phyloP scores from a whole-genome alignment of 495 filamentous ascomycete species.

The Aspergillus ellipticus region DNA sequence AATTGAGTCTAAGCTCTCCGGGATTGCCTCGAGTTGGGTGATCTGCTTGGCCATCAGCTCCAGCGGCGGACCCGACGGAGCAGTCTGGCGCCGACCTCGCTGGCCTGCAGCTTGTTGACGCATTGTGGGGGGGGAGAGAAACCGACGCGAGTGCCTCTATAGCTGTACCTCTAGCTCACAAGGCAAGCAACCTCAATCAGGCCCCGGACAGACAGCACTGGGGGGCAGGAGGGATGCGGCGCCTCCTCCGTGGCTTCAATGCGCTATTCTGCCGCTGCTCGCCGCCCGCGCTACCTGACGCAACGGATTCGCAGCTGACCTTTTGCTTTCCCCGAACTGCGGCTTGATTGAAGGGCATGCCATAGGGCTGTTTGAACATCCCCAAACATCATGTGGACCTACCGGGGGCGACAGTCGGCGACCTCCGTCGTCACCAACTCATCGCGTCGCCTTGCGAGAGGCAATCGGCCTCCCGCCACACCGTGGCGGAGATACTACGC shows the following conservation, averaged over 20 bases:
- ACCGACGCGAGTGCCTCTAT: not conserved
- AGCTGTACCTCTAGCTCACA: not conserved
- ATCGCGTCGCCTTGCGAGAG: conserved; percentile 16
- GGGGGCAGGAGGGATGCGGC: not conserved
- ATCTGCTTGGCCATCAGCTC: conserved; percentile 28
- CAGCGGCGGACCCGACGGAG: conserved; percentile 36
- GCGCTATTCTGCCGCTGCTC: conserved; percentile 34
- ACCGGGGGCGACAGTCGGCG: conserved; percentile 26
- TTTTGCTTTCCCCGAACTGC: conserved; percentile 1
- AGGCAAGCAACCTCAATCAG: conserved; percentile 4
- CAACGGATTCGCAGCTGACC: conserved; percentile 25
- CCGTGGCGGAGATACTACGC: conserved; percentile 30
- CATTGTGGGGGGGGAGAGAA: conserved; percentile 14
- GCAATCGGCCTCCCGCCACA: conserved; percentile 19
- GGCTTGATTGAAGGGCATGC: no score
- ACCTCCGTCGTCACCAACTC: conserved; percentile 18
- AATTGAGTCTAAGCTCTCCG: conserved; percentile 21
- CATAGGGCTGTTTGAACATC: not conserved
- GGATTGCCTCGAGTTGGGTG: conserved; percentile 19
- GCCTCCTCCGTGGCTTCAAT: conserved; percentile 7
- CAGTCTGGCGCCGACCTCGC: conserved; percentile 42
- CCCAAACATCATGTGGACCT: conserved; percentile 29
- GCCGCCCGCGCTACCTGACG: conserved; percentile 34
- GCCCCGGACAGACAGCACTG: not conserved
- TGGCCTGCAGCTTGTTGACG: conserved; percentile 25